Evolutionary conservation across 2,329 filamentous ascomycete genomes (phyloP), one percentile per base, ranked within the genome.

Genomic region (Alternaria arborescens): DNA sequence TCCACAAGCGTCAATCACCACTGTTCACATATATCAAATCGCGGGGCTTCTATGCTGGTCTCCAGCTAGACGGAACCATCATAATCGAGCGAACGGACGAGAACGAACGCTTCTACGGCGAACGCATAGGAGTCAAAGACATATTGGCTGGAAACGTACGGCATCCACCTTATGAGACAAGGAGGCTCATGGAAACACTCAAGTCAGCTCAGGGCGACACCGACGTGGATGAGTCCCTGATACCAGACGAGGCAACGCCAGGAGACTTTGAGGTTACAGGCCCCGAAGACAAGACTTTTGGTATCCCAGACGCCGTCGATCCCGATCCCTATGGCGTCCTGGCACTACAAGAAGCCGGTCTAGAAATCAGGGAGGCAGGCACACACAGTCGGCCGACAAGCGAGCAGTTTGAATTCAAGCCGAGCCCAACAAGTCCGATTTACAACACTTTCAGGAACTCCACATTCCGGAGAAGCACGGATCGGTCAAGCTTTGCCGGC

Each of bases 291-390:
- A 79, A 84, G 30, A 81, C 82, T 2, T 97, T 97, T 79, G 94
- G 94, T 2, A 83, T 97, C 16, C 93, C 93, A 1, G 88, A 90
- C 64, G 80, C 83, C 4, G 88, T 93, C 55, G 94, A 98, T 70
- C 93, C 94, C 0, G 94, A 98, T 76, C 94, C 94, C 0, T 98
- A 92, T 73, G 94, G 94, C 24, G 91, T 97, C 26, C 86, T 94
- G 65, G 94, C 94, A 8, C 81, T 98, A n/a, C 93, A 97, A 75
- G 90, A 93, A 82, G 91, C 93, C 62, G 94, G 94, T 3, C 82
- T 97, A 57, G 92, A 94, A 70, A 95, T 98, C 67, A 87, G 91
- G 53, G 94, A 97, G 80, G 94, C 94, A n/a, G 93, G 93, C 34
- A 90, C 89, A 3, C 87, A 88, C 51, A 83, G 87, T 55, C 85